Evolutionary conservation across 202 grass and related monocot genomes (phyloP).

Genomic region (Bolboschoenoplectus hybrid): DNA sequence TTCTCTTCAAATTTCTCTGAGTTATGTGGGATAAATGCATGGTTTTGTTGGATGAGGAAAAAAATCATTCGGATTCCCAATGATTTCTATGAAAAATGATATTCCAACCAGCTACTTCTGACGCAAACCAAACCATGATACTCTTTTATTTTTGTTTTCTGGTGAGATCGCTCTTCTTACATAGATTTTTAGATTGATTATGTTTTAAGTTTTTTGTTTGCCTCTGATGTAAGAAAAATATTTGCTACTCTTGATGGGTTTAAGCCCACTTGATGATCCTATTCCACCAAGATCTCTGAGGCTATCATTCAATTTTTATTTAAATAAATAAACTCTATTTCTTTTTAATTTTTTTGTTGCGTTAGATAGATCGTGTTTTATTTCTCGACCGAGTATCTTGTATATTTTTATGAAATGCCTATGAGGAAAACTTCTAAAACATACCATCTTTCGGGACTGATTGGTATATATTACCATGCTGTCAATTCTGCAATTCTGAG

Average conservation of each 20-base stretch:
- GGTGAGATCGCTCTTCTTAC: neutral
- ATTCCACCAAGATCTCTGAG: constrained; percentile 61
- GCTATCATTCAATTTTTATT: neutral
- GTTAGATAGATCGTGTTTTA: neutral
- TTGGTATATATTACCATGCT: constrained; percentile 34
- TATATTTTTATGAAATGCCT: neutral
- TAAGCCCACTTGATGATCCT: constrained; percentile 42
- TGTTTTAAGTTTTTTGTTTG: neutral
- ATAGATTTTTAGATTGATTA: neutral
- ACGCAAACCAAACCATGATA: constrained; percentile 23
- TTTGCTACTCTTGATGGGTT: constrained; percentile 60
- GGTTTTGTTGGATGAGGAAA: constrained; percentile 44
- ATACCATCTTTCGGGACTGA: constrained; percentile 37
- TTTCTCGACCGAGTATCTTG: neutral
- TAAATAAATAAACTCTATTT: neutral
- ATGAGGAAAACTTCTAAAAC: constrained; percentile 3
- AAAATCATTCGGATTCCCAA: constrained; percentile 55
- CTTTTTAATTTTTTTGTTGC: neutral
- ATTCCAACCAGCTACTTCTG: constrained; percentile 51
- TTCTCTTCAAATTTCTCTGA: neutral
- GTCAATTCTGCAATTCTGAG: constrained; percentile 37
- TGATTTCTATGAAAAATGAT: constrained; percentile 43
- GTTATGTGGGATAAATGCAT: neutral
- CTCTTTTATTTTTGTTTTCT: too few species aligned
- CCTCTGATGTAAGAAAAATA: constrained; percentile 50